These are phyloP conservation scores for Colletotrichum filicis DNA, from an alignment of 2,329 filamentous ascomycete species.

Conservation along the genomic window DNA sequence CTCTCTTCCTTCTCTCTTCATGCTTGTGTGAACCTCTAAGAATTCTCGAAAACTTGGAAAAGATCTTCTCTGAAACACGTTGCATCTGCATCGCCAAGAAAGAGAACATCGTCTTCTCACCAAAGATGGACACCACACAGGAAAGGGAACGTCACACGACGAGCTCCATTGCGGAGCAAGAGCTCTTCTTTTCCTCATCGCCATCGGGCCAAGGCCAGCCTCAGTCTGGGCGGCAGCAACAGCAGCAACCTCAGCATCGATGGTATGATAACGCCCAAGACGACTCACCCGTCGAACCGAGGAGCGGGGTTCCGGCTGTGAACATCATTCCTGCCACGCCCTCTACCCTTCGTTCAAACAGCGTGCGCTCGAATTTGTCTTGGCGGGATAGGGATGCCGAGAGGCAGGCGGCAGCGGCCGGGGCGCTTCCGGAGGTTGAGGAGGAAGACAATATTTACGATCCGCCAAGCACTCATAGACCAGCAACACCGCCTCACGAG, in stretches of 20 bases:
- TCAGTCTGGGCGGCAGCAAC: conserved; percentile 18
- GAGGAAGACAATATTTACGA: conserved; percentile 31
- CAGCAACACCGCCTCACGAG: conserved; percentile 2
- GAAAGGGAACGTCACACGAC: conserved; percentile 23
- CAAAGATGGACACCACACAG: conserved; percentile 27
- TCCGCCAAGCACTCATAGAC: background rate
- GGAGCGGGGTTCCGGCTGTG: conserved; percentile 29
- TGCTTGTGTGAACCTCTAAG: background rate
- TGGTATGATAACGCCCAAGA: conserved; percentile 27
- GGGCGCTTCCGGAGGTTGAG: conserved; percentile 19
- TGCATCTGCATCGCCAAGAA: conserved; percentile 2
- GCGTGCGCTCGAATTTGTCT: conserved; percentile 27
- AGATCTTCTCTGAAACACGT: background rate
- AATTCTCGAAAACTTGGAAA: background rate
- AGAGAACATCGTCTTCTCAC: background rate
- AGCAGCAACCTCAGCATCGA: conserved; percentile 19
- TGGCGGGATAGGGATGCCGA: conserved; percentile 14
- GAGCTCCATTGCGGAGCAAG: conserved; percentile 30
- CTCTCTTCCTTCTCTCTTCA: background rate
- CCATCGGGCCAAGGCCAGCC: conserved; percentile 17
- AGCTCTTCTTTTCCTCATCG: conserved; percentile 18
- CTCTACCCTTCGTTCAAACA: conserved; percentile 30
- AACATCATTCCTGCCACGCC: conserved; percentile 32
- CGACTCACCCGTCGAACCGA: conserved; percentile 24
- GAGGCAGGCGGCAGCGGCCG: conserved; percentile 5